Evolutionary conservation across 202 grass and related monocot species (phyloP), one percentile per base, ranked within the genome.

Genomic region (Brachypodium distachyon): DNA sequence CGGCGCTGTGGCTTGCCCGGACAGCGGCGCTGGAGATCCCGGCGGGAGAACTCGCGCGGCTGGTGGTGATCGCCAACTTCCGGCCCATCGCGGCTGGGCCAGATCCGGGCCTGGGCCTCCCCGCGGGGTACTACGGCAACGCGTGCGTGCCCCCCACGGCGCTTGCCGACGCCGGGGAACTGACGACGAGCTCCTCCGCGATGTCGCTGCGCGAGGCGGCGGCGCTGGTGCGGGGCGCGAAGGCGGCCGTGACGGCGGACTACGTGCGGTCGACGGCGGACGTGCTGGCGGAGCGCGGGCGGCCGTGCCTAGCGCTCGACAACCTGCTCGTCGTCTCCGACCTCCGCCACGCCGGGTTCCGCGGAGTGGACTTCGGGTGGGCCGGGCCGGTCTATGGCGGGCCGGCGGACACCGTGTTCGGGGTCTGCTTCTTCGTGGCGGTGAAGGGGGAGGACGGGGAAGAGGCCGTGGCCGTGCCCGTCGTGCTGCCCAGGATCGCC

Each of bases 111-210:
- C 77, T 81, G 28, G 39, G 5, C 47, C 41, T 97, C 0, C 93
- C 87, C 6, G 9, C 21, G 0, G 93, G 90, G 0, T 93, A 84
- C 83, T 97, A 97, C 69, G 93, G 93, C 22, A 97, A 97, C 71
- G 93, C 93, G 23, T 84, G 84, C 61, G 77, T 83, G 19, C 54
- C 82, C 9, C 6, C 54, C 3, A 65, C 82, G 14, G 87, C 26
- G 39, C 0, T 69, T 5, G 9, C 80, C 53, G 34, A 77, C 8
- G 78, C 46, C 4, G 70, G 18, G 4, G 58, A 29, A 13, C 68
- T 97, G 14, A n/a, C n/a, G n/a, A n/a, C n/a, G n/a, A n/a, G n/a
- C n/a, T n/a, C n/a, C n/a, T n/a, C n/a, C 60, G 73, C 12, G 56
- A 28, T 10, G 41, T 54, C 82, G 0, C 18, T 93, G 1, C 77